Conservation (phyloP, 2,329 filamentous ascomycete genomes). For the Grosmannia huntii region DNA sequence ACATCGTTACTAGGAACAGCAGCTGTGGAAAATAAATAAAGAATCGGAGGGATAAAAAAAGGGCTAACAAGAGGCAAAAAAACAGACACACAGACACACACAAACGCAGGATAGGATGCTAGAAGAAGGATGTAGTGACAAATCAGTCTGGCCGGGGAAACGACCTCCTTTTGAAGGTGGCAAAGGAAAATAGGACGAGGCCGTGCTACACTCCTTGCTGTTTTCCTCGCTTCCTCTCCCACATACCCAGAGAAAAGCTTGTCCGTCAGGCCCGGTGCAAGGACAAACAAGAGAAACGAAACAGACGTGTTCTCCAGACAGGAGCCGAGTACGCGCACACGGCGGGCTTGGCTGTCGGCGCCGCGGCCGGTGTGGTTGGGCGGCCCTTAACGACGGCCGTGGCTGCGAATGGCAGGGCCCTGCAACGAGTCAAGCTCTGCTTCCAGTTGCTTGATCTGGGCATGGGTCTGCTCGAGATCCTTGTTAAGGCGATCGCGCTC, state of each 20-base stretch:
- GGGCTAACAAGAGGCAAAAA: slow-evolving; percentile 1
- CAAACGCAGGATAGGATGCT: not conserved
- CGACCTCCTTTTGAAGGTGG: not conserved
- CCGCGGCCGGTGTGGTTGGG: not conserved
- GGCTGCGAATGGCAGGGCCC: slow-evolving; percentile 77
- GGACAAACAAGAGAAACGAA: not conserved
- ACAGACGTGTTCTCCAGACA: not conserved
- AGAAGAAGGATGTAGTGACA: not conserved
- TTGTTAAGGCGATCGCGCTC: slow-evolving; percentile 99
- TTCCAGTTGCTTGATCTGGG: slow-evolving; percentile 85
- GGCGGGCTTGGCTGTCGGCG: not conserved
- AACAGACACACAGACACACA: not conserved
- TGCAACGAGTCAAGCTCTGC: slow-evolving; percentile 88
- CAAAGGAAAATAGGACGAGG: not conserved
- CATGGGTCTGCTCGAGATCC: slow-evolving; percentile 95
- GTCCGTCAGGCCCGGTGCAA: not conserved
- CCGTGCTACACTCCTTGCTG: not conserved
- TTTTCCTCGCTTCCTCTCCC: not conserved
- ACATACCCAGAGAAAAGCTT: not conserved
- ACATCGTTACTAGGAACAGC: slow-evolving; percentile 30
- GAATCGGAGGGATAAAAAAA: slow-evolving; percentile 9
- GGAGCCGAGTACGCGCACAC: not conserved
- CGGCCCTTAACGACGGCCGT: slow-evolving; percentile 66
- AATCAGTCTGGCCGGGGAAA: not conserved
- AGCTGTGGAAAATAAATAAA: slow-evolving; percentile 15